Evolutionary conservation across 352 stramenopile genomes (phyloP).

Genomic region (Globisporangium emineosum): DNA sequence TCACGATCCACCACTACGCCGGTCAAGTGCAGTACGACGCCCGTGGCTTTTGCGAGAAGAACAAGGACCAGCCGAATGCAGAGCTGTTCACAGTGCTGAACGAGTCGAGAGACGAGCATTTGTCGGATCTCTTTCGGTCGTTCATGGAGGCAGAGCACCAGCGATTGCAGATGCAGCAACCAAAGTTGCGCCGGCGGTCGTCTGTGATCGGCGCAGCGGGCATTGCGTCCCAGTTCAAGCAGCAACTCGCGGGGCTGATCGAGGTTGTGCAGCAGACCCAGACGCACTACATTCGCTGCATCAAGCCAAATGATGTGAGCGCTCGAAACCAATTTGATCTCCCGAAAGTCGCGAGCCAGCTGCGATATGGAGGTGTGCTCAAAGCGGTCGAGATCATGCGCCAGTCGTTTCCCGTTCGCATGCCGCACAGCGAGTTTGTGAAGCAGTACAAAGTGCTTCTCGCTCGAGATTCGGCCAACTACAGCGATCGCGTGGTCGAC

Average conservation of each 20-base stretch:
- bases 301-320: slow-evolving; percentile 98
- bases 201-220: slow-evolving; percentile 66
- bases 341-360: slow-evolving; percentile 66
- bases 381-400: slow-evolving; percentile 85
- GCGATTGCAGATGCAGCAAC: slow-evolving; percentile 27
- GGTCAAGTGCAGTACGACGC: slow-evolving; percentile 71
- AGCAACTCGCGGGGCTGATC: slow-evolving; percentile 91
- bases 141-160: slow-evolving; percentile 55
- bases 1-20: slow-evolving; percentile 83
- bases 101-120: slow-evolving; percentile 51
- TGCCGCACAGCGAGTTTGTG: slow-evolving; percentile 65
- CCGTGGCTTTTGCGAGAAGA: slow-evolving; percentile 85
- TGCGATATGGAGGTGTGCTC: slow-evolving; percentile 81
- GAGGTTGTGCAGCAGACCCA: slow-evolving; percentile 92
- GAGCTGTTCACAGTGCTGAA: slow-evolving; percentile 69
- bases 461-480: neutral
- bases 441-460: slow-evolving; percentile 46
- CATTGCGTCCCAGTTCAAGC: slow-evolving; percentile 92
- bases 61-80: slow-evolving; percentile 83
- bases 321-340: slow-evolving; percentile 87
- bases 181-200: slow-evolving; percentile 56
- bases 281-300: slow-evolving; percentile 98
- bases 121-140: slow-evolving; percentile 64
- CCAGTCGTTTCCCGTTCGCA: slow-evolving; percentile 79
- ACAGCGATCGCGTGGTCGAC: slow-evolving; percentile 23